phyloP scores from a whole-genome alignment of 148 eudicot species.

The Nyssa sinensis region DNA sequence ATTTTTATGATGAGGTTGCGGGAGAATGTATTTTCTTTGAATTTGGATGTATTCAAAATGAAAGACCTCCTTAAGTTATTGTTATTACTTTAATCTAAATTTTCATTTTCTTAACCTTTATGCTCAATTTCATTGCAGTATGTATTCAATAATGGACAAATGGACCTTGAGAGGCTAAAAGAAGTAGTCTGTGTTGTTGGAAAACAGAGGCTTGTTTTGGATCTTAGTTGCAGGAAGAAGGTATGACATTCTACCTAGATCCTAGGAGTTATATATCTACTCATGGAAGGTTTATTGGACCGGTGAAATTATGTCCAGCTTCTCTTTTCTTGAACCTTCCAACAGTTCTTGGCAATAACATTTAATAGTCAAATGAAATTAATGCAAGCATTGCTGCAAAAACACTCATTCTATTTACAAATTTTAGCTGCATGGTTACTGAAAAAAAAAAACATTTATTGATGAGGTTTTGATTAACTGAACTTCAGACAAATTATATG shows the following conservation, averaged over 20 bases:
- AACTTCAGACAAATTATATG: neutral
- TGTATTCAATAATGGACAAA: slow-evolving; percentile 88
- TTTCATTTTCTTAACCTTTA: slow-evolving; percentile 11
- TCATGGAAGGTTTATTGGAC: neutral
- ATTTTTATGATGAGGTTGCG: neutral
- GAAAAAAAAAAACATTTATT: neutral
- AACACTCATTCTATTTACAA: neutral
- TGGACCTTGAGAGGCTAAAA: slow-evolving; percentile 85
- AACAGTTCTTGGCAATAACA: neutral
- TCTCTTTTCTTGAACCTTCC: neutral
- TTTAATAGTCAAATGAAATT: no score
- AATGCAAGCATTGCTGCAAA: neutral
- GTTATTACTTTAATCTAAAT: neutral
- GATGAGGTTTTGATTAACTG: neutral
- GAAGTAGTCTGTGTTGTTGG: slow-evolving; percentile 74
- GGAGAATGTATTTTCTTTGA: neutral
- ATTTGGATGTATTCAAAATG: neutral
- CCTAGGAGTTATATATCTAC: neutral
- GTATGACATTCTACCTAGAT: slow-evolving; percentile 26
- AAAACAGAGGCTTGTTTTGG: slow-evolving; percentile 76
- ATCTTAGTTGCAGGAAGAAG: slow-evolving; percentile 98
- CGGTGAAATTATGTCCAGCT: neutral
- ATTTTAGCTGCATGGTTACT: neutral
- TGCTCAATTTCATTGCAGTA: slow-evolving; percentile 51
- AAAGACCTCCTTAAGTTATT: slow-evolving; percentile 6